Conservation (phyloP, 148 eudicot genomes). For the Nepenthes mirabilis region DNA sequence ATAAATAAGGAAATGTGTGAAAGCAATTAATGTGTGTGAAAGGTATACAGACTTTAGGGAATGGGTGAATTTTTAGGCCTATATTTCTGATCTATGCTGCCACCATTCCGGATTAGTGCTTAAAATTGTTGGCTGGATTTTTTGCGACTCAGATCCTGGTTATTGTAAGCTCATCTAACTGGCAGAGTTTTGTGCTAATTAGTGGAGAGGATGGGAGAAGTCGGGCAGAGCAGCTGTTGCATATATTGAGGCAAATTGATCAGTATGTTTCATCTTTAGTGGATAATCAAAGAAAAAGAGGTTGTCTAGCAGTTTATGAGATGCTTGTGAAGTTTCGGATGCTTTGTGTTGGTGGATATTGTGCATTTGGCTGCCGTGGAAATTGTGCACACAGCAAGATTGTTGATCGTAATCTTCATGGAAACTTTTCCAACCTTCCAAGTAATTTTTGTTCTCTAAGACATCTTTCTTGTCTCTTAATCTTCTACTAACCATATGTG, state of each 20-base stretch:
- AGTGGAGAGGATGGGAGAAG: constrained; percentile 99
- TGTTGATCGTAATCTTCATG: constrained; percentile 42
- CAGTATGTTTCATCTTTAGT: constrained; percentile 72
- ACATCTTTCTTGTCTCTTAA: neutral
- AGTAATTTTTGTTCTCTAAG: constrained; percentile 22
- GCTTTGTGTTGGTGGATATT: constrained; percentile 72
- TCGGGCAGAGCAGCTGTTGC: constrained; percentile 85
- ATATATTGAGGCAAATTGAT: constrained; percentile 83
- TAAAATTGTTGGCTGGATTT: no score
- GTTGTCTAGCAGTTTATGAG: constrained; percentile 79
- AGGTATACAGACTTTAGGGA: no score
- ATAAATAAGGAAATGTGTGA: neutral
- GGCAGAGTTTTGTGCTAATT: constrained; percentile 12
- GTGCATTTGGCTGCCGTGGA: constrained; percentile 82
- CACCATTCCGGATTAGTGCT: no score
- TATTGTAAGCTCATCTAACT: constrained; percentile 3
- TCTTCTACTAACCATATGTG: neutral
- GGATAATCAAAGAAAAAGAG: constrained; percentile 85
- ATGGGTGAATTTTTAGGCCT: no score
- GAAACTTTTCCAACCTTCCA: constrained; percentile 56
- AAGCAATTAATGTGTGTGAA: no score
- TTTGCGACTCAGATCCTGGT: no score
- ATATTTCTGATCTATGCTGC: no score
- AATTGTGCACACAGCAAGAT: constrained; percentile 61
- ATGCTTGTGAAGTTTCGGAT: constrained; percentile 75